These are phyloP conservation scores for Circinella umbellata DNA, from an alignment of 371 early-diverging fungal genomes.

Conservation along the genomic window DNA sequence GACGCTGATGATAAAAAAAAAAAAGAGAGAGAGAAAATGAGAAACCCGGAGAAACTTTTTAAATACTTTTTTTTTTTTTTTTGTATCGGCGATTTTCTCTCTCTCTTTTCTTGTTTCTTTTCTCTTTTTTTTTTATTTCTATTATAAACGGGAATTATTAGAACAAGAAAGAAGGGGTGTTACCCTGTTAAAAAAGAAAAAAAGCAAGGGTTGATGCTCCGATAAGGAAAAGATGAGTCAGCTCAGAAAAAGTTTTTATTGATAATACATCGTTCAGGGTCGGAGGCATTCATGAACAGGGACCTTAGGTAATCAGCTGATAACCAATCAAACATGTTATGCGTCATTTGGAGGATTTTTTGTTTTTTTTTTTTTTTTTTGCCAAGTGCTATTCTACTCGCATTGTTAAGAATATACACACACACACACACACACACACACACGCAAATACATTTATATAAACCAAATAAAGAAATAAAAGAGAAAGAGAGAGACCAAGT, in stretches of 20 bases:
- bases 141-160: too few species aligned
- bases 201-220: not conserved
- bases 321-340: not conserved
- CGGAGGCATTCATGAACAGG: not conserved
- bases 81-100: not conserved
- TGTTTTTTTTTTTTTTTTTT: too few species aligned
- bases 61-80: not conserved
- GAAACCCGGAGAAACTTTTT: constrained; percentile 3
- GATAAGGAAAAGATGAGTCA: constrained; percentile 9
- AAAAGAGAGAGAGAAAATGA: too few species aligned
- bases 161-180: not conserved
- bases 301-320: constrained; percentile 11
- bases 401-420: too few species aligned
- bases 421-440: too few species aligned
- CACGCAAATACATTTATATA: too few species aligned
- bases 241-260: not conserved
- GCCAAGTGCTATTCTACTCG: too few species aligned
- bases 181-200: not conserved
- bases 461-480: too few species aligned
- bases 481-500: too few species aligned
- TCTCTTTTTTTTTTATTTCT: too few species aligned
- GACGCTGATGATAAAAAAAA: too few species aligned
- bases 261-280: constrained; percentile 1
- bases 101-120: too few species aligned
- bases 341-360: not conserved